Conservation (phyloP, 176 grass and related monocot genomes). For the Secale cereale region DNA sequence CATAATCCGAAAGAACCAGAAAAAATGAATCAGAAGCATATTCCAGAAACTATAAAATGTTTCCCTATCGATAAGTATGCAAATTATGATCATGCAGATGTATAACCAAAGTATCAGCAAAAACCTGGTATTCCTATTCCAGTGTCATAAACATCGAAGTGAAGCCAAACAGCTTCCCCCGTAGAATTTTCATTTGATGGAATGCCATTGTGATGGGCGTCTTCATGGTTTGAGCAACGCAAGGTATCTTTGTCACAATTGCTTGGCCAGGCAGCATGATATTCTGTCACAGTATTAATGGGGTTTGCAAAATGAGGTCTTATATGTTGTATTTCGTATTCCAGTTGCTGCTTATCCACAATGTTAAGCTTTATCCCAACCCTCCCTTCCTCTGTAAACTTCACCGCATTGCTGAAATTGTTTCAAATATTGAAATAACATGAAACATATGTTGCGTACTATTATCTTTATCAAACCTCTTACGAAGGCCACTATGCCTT, state of each 20-base stretch:
- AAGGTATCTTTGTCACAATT: conserved; percentile 36
- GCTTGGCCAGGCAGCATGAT: conserved; percentile 23
- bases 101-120: conserved; percentile 20
- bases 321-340: conserved; percentile 11
- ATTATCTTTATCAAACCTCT: background rate
- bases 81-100: background rate
- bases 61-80: background rate
- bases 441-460: conserved; percentile 6
- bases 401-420: conserved; percentile 71
- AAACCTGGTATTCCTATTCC: conserved; percentile 97
- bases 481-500: background rate
- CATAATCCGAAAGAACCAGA: conserved; percentile 4
- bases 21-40: conserved; percentile 17
- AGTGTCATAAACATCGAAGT: conserved; percentile 72
- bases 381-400: conserved; percentile 86
- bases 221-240: conserved; percentile 33
- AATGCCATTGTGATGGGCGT: conserved; percentile 35
- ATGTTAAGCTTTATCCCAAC: conserved; percentile 77
- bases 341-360: conserved; percentile 31
- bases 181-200: conserved; percentile 16
- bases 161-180: conserved; percentile 64
- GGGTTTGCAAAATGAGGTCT: conserved; percentile 20
- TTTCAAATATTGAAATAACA: conserved; percentile 20
- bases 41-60: background rate
- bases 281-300: conserved; percentile 12